phyloP scores from a whole-genome alignment of 257 asterid species.

The Fraxinus americana region DNA sequence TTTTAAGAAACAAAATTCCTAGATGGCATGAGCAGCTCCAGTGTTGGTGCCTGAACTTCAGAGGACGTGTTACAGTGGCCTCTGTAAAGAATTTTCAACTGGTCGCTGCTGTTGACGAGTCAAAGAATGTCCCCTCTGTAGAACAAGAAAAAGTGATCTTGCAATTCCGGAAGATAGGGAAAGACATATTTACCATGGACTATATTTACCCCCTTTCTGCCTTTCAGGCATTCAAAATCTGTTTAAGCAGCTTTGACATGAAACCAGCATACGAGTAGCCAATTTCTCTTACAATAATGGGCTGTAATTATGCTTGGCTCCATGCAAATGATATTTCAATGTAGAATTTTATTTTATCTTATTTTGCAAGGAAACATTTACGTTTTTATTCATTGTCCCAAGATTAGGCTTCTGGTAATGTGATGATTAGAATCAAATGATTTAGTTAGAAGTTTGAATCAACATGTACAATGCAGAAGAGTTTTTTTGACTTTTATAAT shows the following conservation, averaged over 20 bases:
- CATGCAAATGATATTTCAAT: slow-evolving; percentile 16
- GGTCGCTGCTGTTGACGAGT: slow-evolving; percentile 44
- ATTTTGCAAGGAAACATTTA: slow-evolving; percentile 12
- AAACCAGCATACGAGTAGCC: slow-evolving; percentile 66
- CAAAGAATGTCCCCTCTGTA: slow-evolving; percentile 38
- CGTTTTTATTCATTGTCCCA: slow-evolving; percentile 20
- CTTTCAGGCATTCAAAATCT: slow-evolving; percentile 72
- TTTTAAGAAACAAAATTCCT: slow-evolving; percentile 58
- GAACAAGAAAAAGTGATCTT: slow-evolving; percentile 61
- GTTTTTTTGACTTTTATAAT: neutral
- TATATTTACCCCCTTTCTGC: slow-evolving; percentile 69
- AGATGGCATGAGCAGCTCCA: slow-evolving; percentile 80
- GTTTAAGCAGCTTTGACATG: slow-evolving; percentile 73
- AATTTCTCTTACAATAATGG: neutral
- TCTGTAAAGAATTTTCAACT: slow-evolving; percentile 83
- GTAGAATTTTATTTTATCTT: slow-evolving; percentile 18
- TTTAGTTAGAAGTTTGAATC: slow-evolving; percentile 21
- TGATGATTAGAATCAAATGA: slow-evolving; percentile 1
- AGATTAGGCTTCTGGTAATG: slow-evolving; percentile 25
- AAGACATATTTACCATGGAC: slow-evolving; percentile 77
- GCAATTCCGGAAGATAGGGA: slow-evolving; percentile 72
- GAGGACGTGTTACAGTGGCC: slow-evolving; percentile 74
- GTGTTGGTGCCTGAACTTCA: slow-evolving; percentile 73
- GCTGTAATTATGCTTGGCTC: neutral
- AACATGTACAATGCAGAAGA: slow-evolving; percentile 16